phyloP scores from a whole-genome alignment of 1,139 yeast genomes.

The Petasospora fabianii region DNA sequence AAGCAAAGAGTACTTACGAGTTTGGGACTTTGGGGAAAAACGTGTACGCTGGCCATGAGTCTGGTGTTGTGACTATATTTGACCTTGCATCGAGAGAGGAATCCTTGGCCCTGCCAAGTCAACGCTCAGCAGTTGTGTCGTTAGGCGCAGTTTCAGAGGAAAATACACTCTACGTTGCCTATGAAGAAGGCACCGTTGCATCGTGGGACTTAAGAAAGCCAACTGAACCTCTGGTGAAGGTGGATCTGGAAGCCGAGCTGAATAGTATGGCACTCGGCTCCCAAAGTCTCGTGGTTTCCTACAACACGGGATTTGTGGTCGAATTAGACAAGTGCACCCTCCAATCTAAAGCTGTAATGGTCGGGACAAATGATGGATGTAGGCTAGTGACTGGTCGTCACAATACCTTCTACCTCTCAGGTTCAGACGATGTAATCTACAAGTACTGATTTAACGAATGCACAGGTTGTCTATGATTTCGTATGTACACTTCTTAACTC shows the following conservation, averaged over 20 bases:
- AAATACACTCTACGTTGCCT: constrained; percentile 38
- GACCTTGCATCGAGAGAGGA: constrained; percentile 31
- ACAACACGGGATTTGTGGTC: constrained; percentile 9
- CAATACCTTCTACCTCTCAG: not conserved
- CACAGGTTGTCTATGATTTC: too few relatives aligned
- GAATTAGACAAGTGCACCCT: not conserved
- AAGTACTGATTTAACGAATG: constrained; percentile 1
- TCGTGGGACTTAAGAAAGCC: constrained; percentile 36
- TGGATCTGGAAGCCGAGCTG: constrained; percentile 6
- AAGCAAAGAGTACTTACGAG: constrained; percentile 26
- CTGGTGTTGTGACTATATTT: constrained; percentile 43
- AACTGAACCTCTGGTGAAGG: constrained; percentile 15
- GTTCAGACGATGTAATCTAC: constrained; percentile 4
- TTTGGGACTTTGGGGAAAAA: constrained; percentile 39
- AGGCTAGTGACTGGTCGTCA: not conserved
- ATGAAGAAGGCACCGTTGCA: constrained; percentile 42
- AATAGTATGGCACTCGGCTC: constrained; percentile 1
- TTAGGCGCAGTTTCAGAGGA: constrained; percentile 20
- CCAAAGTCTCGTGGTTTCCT: constrained; percentile 5
- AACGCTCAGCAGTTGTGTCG: constrained; percentile 17
- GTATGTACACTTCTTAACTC: not conserved
- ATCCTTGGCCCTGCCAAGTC: constrained; percentile 22
- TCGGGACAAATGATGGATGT: constrained; percentile 4
- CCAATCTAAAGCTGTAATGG: constrained; percentile 1
- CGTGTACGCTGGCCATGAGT: constrained; percentile 44